Evolutionary conservation across 257 asterid species (phyloP).

Genomic region (Forsythia suspensa): DNA sequence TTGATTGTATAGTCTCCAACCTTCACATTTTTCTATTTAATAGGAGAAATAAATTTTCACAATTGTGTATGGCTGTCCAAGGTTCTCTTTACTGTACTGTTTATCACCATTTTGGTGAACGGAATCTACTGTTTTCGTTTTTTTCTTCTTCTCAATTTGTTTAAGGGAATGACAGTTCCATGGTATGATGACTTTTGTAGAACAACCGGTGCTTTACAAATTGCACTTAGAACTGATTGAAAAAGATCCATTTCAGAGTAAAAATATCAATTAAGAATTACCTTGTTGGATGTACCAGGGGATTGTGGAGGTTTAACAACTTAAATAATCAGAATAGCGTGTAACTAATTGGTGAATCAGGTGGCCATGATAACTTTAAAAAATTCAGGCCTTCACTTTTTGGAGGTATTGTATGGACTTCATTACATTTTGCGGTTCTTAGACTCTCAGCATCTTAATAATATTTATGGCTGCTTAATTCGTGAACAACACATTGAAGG

Average conservation of each 20-base stretch:
- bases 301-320: background rate
- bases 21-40: background rate
- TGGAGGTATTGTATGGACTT: constrained; percentile 10
- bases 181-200: background rate
- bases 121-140: background rate
- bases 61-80: constrained; percentile 7
- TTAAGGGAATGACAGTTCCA: background rate
- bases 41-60: background rate
- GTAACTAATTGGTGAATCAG: background rate
- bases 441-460: constrained; percentile 4
- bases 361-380: constrained; percentile 10
- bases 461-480: constrained; percentile 4
- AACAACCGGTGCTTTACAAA: background rate
- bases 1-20: background rate
- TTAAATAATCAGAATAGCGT: background rate
- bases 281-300: background rate
- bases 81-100: constrained; percentile 9
- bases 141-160: background rate
- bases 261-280: background rate
- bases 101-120: background rate
- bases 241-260: background rate
- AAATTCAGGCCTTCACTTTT: background rate
- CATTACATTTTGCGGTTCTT: background rate
- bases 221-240: constrained; percentile 9
- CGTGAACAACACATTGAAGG: background rate